phyloP scores from a whole-genome alignment of 148 eudicot species.

The Chenopodium album region DNA sequence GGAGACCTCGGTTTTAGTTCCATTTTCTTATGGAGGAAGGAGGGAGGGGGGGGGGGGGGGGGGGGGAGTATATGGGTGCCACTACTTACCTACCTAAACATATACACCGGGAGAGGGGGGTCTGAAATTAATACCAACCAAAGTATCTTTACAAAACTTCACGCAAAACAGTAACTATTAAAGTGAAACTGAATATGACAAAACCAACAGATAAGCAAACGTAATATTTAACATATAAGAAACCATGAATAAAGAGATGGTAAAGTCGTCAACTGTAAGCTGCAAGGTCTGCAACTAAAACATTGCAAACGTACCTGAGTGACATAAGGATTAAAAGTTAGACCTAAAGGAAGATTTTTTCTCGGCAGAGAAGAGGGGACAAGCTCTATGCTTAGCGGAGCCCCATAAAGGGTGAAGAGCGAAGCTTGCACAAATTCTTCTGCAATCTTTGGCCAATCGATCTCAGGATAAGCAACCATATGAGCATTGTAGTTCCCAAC shows the following conservation, averaged over 20 bases:
- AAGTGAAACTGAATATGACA: background rate
- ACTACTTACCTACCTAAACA: background rate
- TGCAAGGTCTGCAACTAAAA: background rate
- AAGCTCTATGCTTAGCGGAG: too few species aligned
- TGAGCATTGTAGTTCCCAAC: constrained; percentile 98
- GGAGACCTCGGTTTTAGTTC: background rate
- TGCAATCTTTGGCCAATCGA: constrained; percentile 75
- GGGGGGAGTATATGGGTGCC: background rate
- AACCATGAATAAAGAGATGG: background rate
- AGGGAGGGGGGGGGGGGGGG: too few species aligned
- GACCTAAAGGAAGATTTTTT: too few species aligned
- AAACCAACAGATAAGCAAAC: background rate
- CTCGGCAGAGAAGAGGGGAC: too few species aligned
- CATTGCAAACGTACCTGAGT: constrained; percentile 54
- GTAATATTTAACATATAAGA: background rate
- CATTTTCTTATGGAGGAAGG: background rate
- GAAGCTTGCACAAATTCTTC: constrained; percentile 78
- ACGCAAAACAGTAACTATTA: background rate
- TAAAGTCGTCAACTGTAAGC: background rate
- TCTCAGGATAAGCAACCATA: constrained; percentile 77
- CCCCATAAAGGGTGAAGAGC: too few species aligned
- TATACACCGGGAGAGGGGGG: background rate
- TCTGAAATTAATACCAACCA: background rate
- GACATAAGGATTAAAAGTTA: constrained; percentile 83
- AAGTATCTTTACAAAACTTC: background rate